A percentile compares a stretch with the other conserved stretches of the same genome.
These are phyloP conservation scores for Dioscorea dumetorum DNA, from an alignment of 106 monocot genomes.

Conservation along the genomic window DNA sequence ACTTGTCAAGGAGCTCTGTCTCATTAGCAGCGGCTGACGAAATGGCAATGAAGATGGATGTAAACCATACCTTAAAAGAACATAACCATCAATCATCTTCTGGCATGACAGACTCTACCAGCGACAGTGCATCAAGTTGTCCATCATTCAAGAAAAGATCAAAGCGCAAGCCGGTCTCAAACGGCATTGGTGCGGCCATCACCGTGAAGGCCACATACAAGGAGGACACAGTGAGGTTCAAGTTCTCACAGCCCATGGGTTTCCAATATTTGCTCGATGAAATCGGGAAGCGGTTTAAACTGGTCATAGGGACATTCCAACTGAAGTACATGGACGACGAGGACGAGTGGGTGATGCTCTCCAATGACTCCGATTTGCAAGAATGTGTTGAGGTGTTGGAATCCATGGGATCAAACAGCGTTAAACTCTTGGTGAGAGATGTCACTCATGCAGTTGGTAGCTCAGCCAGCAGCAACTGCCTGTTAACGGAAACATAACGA, in stretches of 20 bases:
- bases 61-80: slow-evolving; percentile 12
- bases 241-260: slow-evolving; percentile 44
- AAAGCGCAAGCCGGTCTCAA: slow-evolving; percentile 3
- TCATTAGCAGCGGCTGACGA: slow-evolving; percentile 14
- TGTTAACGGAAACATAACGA: slow-evolving; percentile 10
- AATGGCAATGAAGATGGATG: slow-evolving; percentile 9
- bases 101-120: slow-evolving; percentile 72
- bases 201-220: slow-evolving; percentile 78
- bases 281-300: slow-evolving; percentile 54
- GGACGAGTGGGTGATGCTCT: slow-evolving; percentile 81
- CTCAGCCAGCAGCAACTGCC: slow-evolving; percentile 52
- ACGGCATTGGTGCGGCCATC: slow-evolving; percentile 6
- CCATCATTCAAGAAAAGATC: slow-evolving; percentile 31
- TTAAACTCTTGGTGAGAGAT: slow-evolving; percentile 64
- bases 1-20: slow-evolving; percentile 7
- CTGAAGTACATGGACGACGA: slow-evolving; percentile 90
- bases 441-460: slow-evolving; percentile 20
- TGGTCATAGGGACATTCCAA: slow-evolving; percentile 53
- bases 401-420: slow-evolving; percentile 18
- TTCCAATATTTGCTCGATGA: slow-evolving; percentile 50
- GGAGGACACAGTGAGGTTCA: slow-evolving; percentile 78
- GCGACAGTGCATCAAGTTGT: slow-evolving; percentile 60
- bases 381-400: slow-evolving; percentile 76
- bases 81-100: slow-evolving; percentile 45
- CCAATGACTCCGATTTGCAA: slow-evolving; percentile 47